These are phyloP conservation scores for Trametes sanguinea DNA, from an alignment of 768 basidiomycete genomes.

Conservation along the genomic window DNA sequence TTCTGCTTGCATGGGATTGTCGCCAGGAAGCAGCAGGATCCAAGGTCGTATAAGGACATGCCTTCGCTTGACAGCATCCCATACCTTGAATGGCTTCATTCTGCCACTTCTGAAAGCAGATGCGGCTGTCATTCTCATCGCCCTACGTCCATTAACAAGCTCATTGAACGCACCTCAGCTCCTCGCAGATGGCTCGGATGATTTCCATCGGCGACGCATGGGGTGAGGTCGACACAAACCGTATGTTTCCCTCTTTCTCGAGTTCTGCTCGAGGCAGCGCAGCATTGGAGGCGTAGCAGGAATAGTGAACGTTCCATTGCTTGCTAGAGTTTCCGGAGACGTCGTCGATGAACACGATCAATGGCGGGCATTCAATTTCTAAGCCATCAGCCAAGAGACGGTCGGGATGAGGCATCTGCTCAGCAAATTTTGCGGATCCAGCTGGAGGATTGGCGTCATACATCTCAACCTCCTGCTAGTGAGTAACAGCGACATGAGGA, in stretches of 20 bases:
- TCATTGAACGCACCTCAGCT: conserved; percentile 25
- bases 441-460: not conserved
- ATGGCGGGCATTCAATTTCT: conserved; percentile 27
- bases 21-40: conserved; percentile 26
- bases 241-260: conserved; percentile 35
- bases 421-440: conserved; percentile 8
- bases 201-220: conserved; percentile 39
- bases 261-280: conserved; percentile 32
- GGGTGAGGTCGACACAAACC: conserved; percentile 36
- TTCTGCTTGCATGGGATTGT: conserved; percentile 43
- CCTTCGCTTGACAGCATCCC: conserved; percentile 27
- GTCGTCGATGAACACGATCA: conserved; percentile 40
- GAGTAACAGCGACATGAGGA: not conserved
- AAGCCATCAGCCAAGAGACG: conserved; percentile 21
- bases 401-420: conserved; percentile 28
- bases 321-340: conserved; percentile 39
- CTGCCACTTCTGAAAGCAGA: not conserved
- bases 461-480: not conserved
- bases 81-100: conserved; percentile 24
- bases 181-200: conserved; percentile 34
- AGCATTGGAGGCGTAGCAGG: conserved; percentile 37
- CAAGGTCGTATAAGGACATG: conserved; percentile 32
- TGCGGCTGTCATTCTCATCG: not conserved
- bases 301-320: conserved; percentile 42
- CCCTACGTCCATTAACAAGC: not conserved